Evolutionary conservation across 2,329 filamentous ascomycete genomes (phyloP), one percentile per base, ranked within the genome.

Genomic region (Helminthosporium solani): DNA sequence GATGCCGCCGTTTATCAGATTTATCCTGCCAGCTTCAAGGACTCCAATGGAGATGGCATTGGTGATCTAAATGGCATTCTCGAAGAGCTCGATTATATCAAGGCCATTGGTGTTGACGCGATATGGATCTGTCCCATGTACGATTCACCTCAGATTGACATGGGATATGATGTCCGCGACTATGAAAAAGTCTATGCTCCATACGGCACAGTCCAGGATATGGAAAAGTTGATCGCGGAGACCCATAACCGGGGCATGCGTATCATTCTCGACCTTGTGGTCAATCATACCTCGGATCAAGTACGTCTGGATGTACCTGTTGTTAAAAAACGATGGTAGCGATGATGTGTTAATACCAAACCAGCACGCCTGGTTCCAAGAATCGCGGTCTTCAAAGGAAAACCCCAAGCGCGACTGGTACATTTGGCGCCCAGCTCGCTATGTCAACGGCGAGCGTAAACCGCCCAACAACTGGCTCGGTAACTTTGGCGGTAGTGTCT

Each of bases 401-500:
- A 77, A 71, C n/a, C 63, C 71, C 0, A 80, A 79, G 49, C 66
- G 77, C 25, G 75, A 80, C 45, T 82, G 78, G 78, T 81, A 81
- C 53, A 75, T 81, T 56, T 82, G 79, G 79, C 62, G 61, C 2
- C 71, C 75, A 1, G 70, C 75, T 1, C 73, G 67, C 38, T 72
- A 66, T 41, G 61, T 70, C 14, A 71, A 83, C 21, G 86, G 86
- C 2, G 78, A 77, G 20, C 78, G 84, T 1, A 76, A 84, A 42
- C 84, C 87, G 0, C 87, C 88, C 0, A 91, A 88, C 56, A 91
- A 91, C 68, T 91, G 86, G 78, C 85, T 78, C 70, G 54, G 79
- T 69, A 73, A 82, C 76, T 71, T 87, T 83, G 67, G 66, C n/a
- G 79, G 79, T 42, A 81, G 75, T 48, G 76, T 78, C 0, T 89